Evolutionary conservation across 225 moss, liverwort and hornwort species (phyloP), one percentile per base, ranked within the genome.

Genomic region (Rhytidiadelphus loreus): DNA sequence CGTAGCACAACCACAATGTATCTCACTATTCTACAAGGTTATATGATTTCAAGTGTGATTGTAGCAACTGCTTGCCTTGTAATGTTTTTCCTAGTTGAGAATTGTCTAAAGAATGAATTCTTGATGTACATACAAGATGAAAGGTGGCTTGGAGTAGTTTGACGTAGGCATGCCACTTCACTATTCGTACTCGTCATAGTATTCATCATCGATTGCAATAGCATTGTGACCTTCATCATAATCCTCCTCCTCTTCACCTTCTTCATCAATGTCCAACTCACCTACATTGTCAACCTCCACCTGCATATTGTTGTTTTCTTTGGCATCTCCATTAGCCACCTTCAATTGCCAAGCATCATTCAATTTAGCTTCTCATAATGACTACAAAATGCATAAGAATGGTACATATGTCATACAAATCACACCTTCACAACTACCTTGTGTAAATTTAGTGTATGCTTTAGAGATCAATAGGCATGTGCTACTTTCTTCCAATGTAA

Each of bases 141-240:
- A 66, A 83, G 73, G 48, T 32, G 76, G 78, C 37, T 70, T 72
- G 63, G 19, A 77, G 2, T 44, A 48, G 57, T 82, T 12, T 57
- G 46, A 46, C 64, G 37, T 58, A 66, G 55, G 33, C 73, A 79
- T 80, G 46, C 41, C 72, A 58, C 44, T 35, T 41, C 52, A 75
- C 22, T 91, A 91, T 80, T 90, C 88, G 39, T 93, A 93, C 74
- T 94, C 94, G 5, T 94, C 90, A 23, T 77, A 89, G n/a, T 91
- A 93, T 12, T 92, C 89, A 11, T 94, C 91, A 17, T 92, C 90
- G 24, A 77, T 41, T 52, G 41, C 59, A 44, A 89, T 76, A 69
- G 69, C 41, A 24, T 44, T 43, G 30, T 87, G 89, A 59, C 44
- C 89, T 85, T 83, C 92, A 13, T 89, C 93, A 25, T 83, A 83